These are phyloP conservation scores for Peronospora destructor DNA, from an alignment of 352 stramenopile species.

Conservation along the genomic window DNA sequence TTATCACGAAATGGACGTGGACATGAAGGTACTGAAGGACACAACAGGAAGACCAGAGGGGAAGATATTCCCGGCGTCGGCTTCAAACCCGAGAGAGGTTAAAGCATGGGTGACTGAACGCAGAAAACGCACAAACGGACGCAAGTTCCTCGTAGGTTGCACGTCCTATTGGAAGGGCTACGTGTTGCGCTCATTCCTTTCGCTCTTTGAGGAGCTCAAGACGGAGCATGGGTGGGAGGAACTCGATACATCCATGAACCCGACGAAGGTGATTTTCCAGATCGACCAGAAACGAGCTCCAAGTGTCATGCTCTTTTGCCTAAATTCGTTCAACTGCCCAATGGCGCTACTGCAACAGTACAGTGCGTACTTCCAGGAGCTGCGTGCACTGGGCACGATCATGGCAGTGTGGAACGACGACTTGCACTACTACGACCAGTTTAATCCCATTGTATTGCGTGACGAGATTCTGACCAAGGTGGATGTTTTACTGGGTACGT, in stretches of 20 bases:
- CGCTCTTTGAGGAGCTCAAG: conserved; percentile 65
- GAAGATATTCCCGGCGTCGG: conserved; percentile 40
- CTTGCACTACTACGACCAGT: conserved; percentile 76
- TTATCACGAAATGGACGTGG: conserved; percentile 76
- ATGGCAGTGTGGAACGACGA: conserved; percentile 77
- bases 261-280: conserved; percentile 43
- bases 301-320: conserved; percentile 66
- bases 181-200: conserved; percentile 56
- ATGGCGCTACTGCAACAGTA: conserved; percentile 61
- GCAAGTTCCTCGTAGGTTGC: conserved; percentile 66
- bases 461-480: conserved; percentile 57
- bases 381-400: conserved; percentile 57
- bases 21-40: conserved; percentile 48
- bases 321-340: conserved; percentile 65
- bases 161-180: conserved; percentile 53
- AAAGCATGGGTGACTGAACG: conserved; percentile 59
- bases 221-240: conserved; percentile 57
- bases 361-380: conserved; percentile 58
- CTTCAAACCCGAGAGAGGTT: conserved; percentile 39
- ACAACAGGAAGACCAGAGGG: conserved; percentile 27
- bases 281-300: conserved; percentile 54
- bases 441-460: conserved; percentile 47
- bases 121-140: conserved; percentile 56
- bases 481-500: conserved; percentile 65
- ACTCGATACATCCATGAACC: conserved; percentile 41